phyloP scores from a whole-genome alignment of 2,329 filamentous ascomycete species.

The Cercospora brassicicola region DNA sequence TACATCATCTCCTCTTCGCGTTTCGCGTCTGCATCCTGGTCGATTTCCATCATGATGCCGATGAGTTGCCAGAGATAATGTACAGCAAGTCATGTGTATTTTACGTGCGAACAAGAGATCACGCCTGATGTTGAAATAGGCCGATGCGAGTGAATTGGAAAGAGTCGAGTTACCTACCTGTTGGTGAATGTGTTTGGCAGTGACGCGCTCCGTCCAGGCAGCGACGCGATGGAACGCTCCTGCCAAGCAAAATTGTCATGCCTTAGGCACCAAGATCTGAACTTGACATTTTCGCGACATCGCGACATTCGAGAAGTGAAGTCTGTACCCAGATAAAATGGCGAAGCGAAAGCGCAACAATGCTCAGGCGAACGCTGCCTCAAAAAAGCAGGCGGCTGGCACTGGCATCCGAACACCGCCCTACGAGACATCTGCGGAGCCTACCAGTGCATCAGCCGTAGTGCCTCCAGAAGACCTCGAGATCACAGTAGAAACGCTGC shows the following conservation, averaged over 20 bases:
- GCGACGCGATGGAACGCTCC: not conserved
- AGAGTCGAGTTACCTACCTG: constrained; percentile 7
- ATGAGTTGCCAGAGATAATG: not conserved
- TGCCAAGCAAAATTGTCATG: not conserved
- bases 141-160: not conserved
- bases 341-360: constrained; percentile 20
- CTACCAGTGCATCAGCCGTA: constrained; percentile 10
- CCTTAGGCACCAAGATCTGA: not conserved
- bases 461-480: constrained; percentile 60
- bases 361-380: not conserved
- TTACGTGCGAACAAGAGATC: too few species aligned
- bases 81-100: not conserved
- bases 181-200: not conserved
- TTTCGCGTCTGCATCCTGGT: constrained; percentile 43
- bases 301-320: not conserved
- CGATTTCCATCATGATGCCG: constrained; percentile 37
- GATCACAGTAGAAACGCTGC: constrained; percentile 65
- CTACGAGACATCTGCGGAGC: constrained; percentile 6
- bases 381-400: constrained; percentile 6
- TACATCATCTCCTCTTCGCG: constrained; percentile 54
- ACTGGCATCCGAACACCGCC: constrained; percentile 12
- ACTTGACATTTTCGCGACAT: not conserved
- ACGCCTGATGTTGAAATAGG: constrained; percentile 5
- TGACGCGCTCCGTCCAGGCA: not conserved
- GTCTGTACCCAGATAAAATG: not conserved